phyloP scores from a whole-genome alignment of 139 green algal species.

The Micractinium conductrix region DNA sequence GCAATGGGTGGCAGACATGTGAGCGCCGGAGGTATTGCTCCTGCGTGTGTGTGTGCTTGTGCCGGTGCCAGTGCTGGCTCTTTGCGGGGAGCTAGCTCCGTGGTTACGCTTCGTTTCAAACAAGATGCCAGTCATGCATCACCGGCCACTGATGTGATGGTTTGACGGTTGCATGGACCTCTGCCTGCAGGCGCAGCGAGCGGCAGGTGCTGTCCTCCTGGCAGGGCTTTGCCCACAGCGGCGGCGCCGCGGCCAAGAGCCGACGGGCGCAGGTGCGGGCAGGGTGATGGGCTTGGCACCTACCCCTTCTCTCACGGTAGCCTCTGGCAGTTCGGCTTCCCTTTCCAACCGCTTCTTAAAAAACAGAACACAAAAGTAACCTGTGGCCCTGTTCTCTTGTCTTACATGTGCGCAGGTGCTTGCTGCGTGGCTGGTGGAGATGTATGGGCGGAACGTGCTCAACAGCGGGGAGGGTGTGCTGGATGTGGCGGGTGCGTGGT shows the following conservation, averaged over 20 bases:
- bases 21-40: not conserved
- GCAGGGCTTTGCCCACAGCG: slow-evolving; percentile 34
- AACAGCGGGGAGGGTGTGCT: slow-evolving; percentile 65
- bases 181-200: slow-evolving; percentile 32
- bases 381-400: too few relatives aligned
- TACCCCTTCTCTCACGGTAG: too few relatives aligned
- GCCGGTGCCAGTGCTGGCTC: not conserved
- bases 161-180: not conserved
- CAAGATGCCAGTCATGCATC: too few relatives aligned
- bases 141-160: too few relatives aligned
- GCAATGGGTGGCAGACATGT: not conserved
- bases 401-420: too few relatives aligned
- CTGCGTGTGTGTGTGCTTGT: not conserved
- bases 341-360: too few relatives aligned
- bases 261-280: slow-evolving; percentile 47
- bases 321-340: too few relatives aligned
- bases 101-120: too few relatives aligned
- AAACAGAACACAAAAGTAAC: too few relatives aligned
- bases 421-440: slow-evolving; percentile 60
- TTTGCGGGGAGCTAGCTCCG: too few relatives aligned
- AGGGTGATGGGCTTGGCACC: too few relatives aligned
- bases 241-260: slow-evolving; percentile 49
- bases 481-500: slow-evolving; percentile 67
- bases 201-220: slow-evolving; percentile 27
- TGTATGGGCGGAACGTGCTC: slow-evolving; percentile 55